Evolutionary conservation across 1,139 yeast genomes (phyloP).

Genomic region (Candida sp.): DNA sequence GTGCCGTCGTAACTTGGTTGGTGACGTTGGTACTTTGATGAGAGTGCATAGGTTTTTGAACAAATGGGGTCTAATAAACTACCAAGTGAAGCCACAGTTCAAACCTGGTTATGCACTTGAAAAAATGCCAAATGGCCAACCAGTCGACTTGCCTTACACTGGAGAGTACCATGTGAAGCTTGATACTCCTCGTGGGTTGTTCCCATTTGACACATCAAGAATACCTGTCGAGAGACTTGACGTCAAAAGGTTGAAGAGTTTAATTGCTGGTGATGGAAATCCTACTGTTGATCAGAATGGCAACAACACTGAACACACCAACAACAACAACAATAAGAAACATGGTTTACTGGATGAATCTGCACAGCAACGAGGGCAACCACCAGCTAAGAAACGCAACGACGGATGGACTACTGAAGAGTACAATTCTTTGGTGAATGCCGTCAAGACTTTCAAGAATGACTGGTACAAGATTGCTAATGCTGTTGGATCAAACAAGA

Average conservation of each 20-base stretch:
- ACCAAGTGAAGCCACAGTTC: conserved; percentile 79
- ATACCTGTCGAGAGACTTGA: conserved; percentile 59
- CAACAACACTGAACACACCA: conserved; percentile 1
- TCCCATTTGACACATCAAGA: conserved; percentile 87
- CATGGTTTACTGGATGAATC: conserved; percentile 7
- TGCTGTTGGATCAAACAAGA: conserved; percentile 58
- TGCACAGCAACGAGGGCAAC: conserved; percentile 6
- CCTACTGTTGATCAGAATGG: conserved; percentile 8
- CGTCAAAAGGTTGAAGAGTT: conserved; percentile 56
- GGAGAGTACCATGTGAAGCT: conserved; percentile 71
- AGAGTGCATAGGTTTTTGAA: conserved; percentile 88
- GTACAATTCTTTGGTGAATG: conserved; percentile 59
- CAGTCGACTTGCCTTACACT: conserved; percentile 61
- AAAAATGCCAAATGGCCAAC: conserved; percentile 53
- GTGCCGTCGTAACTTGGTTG: conserved; percentile 91
- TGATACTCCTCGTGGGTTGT: conserved; percentile 94
- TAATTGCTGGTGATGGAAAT: conserved; percentile 27
- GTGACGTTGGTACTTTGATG: conserved; percentile 95
- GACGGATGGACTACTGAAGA: conserved; percentile 74
- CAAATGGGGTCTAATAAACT: conserved; percentile 97
- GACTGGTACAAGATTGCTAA: conserved; percentile 82
- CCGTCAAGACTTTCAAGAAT: conserved; percentile 58
- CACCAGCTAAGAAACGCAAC: conserved; percentile 31
- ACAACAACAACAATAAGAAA: conserved; percentile 5
- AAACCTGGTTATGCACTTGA: conserved; percentile 69